Evolutionary conservation across 1,139 yeast genomes (phyloP), one percentile per base, ranked within the genome.

Genomic region (Nakaseomyces uthaithaninus): DNA sequence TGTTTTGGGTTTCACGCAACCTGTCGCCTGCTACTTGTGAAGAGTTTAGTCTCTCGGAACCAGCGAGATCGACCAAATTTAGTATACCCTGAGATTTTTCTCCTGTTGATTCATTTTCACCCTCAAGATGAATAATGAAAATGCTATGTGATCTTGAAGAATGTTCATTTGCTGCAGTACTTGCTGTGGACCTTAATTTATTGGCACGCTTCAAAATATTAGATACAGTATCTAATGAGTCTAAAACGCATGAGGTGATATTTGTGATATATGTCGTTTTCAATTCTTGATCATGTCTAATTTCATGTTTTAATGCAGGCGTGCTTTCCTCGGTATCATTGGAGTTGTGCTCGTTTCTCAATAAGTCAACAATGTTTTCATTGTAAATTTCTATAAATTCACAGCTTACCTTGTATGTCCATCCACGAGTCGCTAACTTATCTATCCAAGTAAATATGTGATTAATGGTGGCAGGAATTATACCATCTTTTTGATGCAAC

Each of bases 371-470:
- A 34, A 91, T 74, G 16, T 65, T 70, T 48, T 91, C 97, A 55
- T 89, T 89, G 64, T 91, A 89, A 36, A 91, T 86, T 59, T 91
- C 97, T 35, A 91, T 66, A 57, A 86, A 85, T 57, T 84, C 91
- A 2, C 95, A 95, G 31, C 65, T 66, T 4, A 87, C 62, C 16
- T 64, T 60, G 59, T 78, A 85, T 3, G 59, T 51, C 95, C 94
- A 85, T 2, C 85, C 85, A 38, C 68, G 67, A 27, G 65, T 66
- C 42, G 68, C 63, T 33, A 82, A 55, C 3, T 64, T 65, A 2
- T 67, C 60, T 3, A 80, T 71, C 45, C 80, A 75, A 20, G 71
- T 64, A 54, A 86, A 89, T 4, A 91, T 81, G 53, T 82, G 85
- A 6, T 66, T 61, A 3, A 89, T 71, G 0, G 96, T 83, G 17